Conservation (phyloP, 306 rosid genomes). For the Crataegus laevigata region DNA sequence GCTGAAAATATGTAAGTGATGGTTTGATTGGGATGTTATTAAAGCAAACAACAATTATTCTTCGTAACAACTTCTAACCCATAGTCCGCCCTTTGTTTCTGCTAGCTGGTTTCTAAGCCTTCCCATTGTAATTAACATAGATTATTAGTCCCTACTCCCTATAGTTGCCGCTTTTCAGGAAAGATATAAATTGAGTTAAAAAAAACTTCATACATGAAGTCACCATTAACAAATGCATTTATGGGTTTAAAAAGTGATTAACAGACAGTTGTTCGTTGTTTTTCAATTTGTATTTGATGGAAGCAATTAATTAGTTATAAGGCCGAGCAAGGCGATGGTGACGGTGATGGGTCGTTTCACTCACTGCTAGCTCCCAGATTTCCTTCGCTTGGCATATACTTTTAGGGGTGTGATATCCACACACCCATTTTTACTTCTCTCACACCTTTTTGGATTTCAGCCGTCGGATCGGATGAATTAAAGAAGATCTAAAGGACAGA, state of each 20-base stretch:
- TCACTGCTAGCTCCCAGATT: conserved; percentile 18
- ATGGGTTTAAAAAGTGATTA: background rate
- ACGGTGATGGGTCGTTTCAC: background rate
- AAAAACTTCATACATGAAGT: background rate
- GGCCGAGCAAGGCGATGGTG: background rate
- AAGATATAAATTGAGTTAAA: background rate
- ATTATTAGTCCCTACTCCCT: background rate
- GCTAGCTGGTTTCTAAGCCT: conserved; percentile 38
- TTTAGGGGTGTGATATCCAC: no score
- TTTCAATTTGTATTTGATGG: background rate
- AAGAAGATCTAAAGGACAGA: no score
- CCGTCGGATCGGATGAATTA: no score
- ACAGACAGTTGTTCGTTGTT: background rate
- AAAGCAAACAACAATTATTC: conserved; percentile 19
- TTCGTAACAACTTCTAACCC: conserved; percentile 10
- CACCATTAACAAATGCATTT: background rate
- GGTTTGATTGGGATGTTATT: conserved; percentile 9
- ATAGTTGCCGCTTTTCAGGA: background rate
- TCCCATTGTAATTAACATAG: conserved; percentile 10
- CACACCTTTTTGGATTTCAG: no score
- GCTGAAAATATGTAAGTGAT: background rate
- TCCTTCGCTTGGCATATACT: background rate
- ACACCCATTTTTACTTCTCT: no score
- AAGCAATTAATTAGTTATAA: background rate
- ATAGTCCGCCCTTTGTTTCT: conserved; percentile 44